A percentile compares a stretch with the other conserved stretches of the same genome.
These are phyloP conservation scores for Hysterangium stoloniferum DNA, from an alignment of 768 basidiomycete genomes.

Conservation along the genomic window DNA sequence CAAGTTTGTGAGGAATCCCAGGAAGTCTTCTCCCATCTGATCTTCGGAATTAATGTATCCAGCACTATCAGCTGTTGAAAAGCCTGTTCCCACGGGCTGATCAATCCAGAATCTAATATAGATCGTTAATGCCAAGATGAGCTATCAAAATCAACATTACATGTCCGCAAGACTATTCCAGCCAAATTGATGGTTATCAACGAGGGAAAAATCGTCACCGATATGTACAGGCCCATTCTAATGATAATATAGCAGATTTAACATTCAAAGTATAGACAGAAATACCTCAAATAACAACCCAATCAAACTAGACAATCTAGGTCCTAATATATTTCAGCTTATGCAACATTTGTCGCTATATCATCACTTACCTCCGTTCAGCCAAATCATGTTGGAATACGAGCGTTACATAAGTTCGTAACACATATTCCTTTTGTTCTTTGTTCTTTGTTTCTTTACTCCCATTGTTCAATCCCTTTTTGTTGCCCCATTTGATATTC, in stretches of 20 bases:
- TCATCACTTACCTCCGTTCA: constrained; percentile 16
- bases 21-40: constrained; percentile 49
- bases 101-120: constrained; percentile 64
- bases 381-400: constrained; percentile 16
- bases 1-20: constrained; percentile 64
- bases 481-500: too few species aligned
- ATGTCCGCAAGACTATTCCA: constrained; percentile 53
- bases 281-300: constrained; percentile 14
- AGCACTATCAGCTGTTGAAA: constrained; percentile 51
- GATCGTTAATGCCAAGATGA: too few species aligned
- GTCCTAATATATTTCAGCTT: constrained; percentile 8
- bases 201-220: constrained; percentile 39
- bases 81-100: constrained; percentile 65
- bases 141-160: background rate
- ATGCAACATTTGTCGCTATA: too few species aligned
- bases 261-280: background rate
- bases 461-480: too few species aligned
- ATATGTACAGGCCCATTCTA: constrained; percentile 64
- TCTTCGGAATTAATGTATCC: constrained; percentile 60
- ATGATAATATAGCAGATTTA: background rate
- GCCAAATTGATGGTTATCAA: constrained; percentile 46
- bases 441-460: too few species aligned
- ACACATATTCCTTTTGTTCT: too few species aligned
- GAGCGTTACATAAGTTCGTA: too few species aligned
- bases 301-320: constrained; percentile 16